Conservation (phyloP, 805 yeast species). For the Diddensiella transvaalensis region DNA sequence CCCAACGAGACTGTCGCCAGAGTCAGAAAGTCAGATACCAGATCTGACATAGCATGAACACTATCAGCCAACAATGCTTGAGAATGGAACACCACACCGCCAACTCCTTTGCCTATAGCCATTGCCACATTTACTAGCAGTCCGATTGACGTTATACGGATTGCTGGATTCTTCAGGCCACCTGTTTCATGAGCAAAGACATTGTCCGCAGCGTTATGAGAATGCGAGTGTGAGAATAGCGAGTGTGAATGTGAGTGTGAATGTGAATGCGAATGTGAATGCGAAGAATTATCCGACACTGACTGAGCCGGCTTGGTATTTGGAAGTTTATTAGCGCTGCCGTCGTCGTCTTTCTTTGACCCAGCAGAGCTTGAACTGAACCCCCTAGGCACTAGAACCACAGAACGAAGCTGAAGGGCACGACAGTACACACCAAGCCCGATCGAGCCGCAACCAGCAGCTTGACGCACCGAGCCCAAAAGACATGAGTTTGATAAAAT, state of each 20-base stretch:
- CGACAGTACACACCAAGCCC: no score
- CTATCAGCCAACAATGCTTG: slow-evolving; percentile 94
- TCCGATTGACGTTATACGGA: slow-evolving; percentile 90
- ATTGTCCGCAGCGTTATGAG: slow-evolving; percentile 22
- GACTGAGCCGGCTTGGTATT: no score
- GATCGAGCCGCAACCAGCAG: no score
- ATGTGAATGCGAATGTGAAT: slow-evolving; percentile 5
- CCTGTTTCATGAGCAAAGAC: slow-evolving; percentile 25
- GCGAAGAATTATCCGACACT: background rate
- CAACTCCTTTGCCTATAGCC: slow-evolving; percentile 82
- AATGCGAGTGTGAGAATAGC: slow-evolving; percentile 21
- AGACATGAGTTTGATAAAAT: no score
- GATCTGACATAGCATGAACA: slow-evolving; percentile 85
- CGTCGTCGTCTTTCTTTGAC: no score
- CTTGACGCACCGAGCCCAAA: no score
- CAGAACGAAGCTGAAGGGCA: no score
- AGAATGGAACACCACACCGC: slow-evolving; percentile 91
- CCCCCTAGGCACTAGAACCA: no score
- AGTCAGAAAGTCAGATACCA: slow-evolving; percentile 85
- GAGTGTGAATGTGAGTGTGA: slow-evolving; percentile 16
- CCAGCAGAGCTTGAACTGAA: no score
- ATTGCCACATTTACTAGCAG: slow-evolving; percentile 76
- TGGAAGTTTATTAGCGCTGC: no score
- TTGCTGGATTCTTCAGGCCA: slow-evolving; percentile 70
- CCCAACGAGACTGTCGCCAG: slow-evolving; percentile 83